phyloP scores from a whole-genome alignment of 2,329 filamentous ascomycete species.

The Tolypocladium cylindrosporum region DNA sequence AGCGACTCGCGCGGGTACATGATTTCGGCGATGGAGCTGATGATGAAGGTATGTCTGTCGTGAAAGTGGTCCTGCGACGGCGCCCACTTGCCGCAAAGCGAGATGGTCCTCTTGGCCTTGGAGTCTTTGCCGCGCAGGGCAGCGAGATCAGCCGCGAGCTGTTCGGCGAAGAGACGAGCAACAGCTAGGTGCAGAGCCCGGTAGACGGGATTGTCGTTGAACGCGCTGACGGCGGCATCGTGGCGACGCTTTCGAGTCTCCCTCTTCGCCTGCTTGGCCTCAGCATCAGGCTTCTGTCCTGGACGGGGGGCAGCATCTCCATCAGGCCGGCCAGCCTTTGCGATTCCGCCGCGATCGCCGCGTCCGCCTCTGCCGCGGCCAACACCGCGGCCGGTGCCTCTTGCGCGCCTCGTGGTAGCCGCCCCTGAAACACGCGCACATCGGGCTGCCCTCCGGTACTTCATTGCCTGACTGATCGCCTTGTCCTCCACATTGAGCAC shows the following conservation, averaged over 20 bases:
- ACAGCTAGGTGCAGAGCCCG: constrained; percentile 40
- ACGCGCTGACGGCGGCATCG: constrained; percentile 25
- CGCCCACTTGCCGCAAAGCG: constrained; percentile 51
- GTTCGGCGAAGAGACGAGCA: constrained; percentile 45
- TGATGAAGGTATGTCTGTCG: constrained; percentile 47
- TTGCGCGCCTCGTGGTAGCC: background rate
- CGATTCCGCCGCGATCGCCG: too few relatives aligned
- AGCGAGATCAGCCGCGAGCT: constrained; percentile 37
- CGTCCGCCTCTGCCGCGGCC: background rate
- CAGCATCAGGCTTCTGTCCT: background rate
- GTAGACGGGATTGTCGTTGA: constrained; percentile 35
- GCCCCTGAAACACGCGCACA: too few relatives aligned
- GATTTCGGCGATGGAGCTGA: constrained; percentile 46
- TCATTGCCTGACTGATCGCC: constrained; percentile 4
- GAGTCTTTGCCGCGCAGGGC: constrained; percentile 28
- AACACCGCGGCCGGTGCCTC: background rate
- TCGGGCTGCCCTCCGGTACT: background rate
- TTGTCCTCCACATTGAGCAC: constrained; percentile 29
- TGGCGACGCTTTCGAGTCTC: constrained; percentile 29
- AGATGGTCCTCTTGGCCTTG: constrained; percentile 33
- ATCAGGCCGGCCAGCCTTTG: background rate
- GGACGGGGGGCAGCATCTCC: background rate
- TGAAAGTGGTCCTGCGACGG: constrained; percentile 44
- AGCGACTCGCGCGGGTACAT: constrained; percentile 28
- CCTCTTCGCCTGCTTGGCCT: background rate